Evolutionary conservation across 2,329 filamentous ascomycete genomes (phyloP).

Genomic region (Penicillium sp.): DNA sequence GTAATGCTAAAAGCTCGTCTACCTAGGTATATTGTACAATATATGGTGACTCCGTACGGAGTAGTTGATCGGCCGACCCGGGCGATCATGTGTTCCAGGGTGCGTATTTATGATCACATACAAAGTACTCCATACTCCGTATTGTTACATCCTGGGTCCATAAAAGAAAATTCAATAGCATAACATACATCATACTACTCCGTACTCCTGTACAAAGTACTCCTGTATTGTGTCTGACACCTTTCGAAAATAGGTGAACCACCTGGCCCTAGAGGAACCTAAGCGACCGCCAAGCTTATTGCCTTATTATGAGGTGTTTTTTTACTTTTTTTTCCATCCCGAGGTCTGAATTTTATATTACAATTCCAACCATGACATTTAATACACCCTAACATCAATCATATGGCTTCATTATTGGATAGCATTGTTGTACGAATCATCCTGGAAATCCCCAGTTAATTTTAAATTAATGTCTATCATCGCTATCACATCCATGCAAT

Average conservation of each 20-base stretch:
- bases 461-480: neutral
- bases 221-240: neutral
- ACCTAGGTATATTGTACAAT: neutral
- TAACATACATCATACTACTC: neutral
- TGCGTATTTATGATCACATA: neutral
- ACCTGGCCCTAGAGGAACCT: neutral
- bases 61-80: neutral
- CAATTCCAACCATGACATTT: neutral
- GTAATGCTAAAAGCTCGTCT: too few relatives aligned
- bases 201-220: too few relatives aligned
- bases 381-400: neutral
- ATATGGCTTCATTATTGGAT: too few relatives aligned
- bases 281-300: neutral
- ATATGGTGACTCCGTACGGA: neutral
- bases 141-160: neutral
- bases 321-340: neutral
- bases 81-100: neutral
- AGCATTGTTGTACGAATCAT: neutral
- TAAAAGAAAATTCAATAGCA: slow-evolving; percentile 1
- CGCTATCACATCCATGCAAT: neutral
- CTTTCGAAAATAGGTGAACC: neutral
- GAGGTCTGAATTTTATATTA: neutral
- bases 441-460: neutral
- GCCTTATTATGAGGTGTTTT: neutral
- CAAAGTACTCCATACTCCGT: neutral